Percentiles rank a stretch among this genome's conserved stretches.
Evolutionary conservation across 345 rosid genomes (phyloP).

Genomic region (Atalantia buxifolia): DNA sequence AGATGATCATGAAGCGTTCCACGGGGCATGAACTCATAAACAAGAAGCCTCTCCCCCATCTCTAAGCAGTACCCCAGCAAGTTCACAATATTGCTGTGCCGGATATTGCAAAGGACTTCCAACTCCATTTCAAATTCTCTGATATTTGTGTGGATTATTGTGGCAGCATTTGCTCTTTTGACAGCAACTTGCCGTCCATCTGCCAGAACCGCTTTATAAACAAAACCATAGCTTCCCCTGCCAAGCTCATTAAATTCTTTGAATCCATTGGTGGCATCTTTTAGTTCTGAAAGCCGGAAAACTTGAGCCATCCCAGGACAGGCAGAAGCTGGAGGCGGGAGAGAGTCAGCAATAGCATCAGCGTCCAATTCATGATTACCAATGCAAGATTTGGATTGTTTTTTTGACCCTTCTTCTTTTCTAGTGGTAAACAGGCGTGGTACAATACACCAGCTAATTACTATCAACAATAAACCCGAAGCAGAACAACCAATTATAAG

Average conservation of each 20-base stretch:
- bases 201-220: slow-evolving; percentile 69
- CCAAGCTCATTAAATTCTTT: slow-evolving; percentile 94
- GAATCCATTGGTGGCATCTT: slow-evolving; percentile 92
- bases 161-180: slow-evolving; percentile 90
- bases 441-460: slow-evolving; percentile 47
- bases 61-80: slow-evolving; percentile 78
- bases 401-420: slow-evolving; percentile 40
- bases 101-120: slow-evolving; percentile 66
- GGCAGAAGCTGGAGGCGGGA: slow-evolving; percentile 36
- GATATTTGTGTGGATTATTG: slow-evolving; percentile 78
- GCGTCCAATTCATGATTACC: slow-evolving; percentile 52
- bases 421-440: slow-evolving; percentile 31
- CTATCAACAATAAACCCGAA: slow-evolving; percentile 38
- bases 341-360: slow-evolving; percentile 29
- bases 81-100: slow-evolving; percentile 83
- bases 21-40: slow-evolving; percentile 86
- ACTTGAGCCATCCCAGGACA: slow-evolving; percentile 72
- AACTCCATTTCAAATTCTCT: slow-evolving; percentile 80
- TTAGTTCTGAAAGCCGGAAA: slow-evolving; percentile 77
- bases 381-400: slow-evolving; percentile 51
- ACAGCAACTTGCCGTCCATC: slow-evolving; percentile 91
- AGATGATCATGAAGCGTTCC: slow-evolving; percentile 87
- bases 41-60: slow-evolving; percentile 88
- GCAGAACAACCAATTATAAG: slow-evolving; percentile 47
- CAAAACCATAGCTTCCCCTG: slow-evolving; percentile 88